Evolutionary conservation across 306 rosid genomes (phyloP).

Genomic region (Calophaca sinica): DNA sequence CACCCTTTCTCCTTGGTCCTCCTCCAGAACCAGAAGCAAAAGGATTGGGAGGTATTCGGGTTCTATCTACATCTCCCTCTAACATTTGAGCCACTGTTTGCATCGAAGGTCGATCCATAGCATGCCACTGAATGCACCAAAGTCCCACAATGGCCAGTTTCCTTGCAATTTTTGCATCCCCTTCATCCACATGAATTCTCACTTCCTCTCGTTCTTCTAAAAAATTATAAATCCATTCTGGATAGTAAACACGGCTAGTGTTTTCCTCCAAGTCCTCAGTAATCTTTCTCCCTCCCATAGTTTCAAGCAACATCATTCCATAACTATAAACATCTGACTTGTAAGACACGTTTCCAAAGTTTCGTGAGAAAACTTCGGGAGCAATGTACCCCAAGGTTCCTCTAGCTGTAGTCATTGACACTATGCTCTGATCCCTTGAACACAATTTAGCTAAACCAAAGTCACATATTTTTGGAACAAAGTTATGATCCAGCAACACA

Average conservation of each 20-base stretch:
- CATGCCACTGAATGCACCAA: constrained; percentile 48
- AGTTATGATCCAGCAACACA: constrained; percentile 47
- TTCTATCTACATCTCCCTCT: constrained; percentile 22
- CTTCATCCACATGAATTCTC: constrained; percentile 36
- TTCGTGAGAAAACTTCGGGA: constrained; percentile 52
- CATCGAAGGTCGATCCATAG: constrained; percentile 47
- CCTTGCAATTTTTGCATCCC: constrained; percentile 31
- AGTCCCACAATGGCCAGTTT: constrained; percentile 45
- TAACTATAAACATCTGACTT: constrained; percentile 52
- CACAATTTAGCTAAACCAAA: constrained; percentile 56
- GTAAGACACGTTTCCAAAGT: constrained; percentile 48
- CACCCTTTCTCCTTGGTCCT: background rate
- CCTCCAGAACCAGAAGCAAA: constrained; percentile 25
- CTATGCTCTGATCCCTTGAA: constrained; percentile 49
- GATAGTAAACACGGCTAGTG: constrained; percentile 20
- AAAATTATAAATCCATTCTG: constrained; percentile 39
- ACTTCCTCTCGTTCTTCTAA: constrained; percentile 26
- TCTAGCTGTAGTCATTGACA: constrained; percentile 52
- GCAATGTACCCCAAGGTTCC: constrained; percentile 62
- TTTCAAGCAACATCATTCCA: constrained; percentile 53
- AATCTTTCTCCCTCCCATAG: constrained; percentile 48
- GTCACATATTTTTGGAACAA: constrained; percentile 50
- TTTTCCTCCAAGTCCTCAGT: background rate
- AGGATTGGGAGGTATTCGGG: constrained; percentile 38
- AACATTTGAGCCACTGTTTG: constrained; percentile 41